phyloP scores from a whole-genome alignment of 176 grass and related monocot species.

The Otatea glauca region DNA sequence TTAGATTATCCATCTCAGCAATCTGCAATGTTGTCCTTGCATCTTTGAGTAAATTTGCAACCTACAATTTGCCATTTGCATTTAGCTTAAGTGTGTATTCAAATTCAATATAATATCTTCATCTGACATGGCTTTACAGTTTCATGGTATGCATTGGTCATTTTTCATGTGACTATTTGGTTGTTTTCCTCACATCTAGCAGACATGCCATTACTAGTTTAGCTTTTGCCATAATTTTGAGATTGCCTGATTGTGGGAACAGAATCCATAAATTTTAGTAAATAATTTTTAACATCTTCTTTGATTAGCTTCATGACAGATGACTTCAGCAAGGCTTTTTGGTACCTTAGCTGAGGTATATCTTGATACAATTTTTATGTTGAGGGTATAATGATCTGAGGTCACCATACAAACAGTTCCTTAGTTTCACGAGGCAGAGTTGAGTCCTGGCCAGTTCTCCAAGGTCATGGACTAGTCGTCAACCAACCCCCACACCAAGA shows the following conservation, averaged over 20 bases:
- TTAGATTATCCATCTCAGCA: slow-evolving; percentile 21
- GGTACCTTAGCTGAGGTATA: background rate
- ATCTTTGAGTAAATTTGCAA: slow-evolving; percentile 4
- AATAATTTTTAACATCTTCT: background rate
- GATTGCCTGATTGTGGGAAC: background rate
- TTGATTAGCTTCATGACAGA: background rate
- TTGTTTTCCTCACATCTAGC: too few species aligned
- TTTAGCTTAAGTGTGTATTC: slow-evolving; percentile 28
- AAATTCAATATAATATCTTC: background rate
- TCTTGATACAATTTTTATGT: background rate
- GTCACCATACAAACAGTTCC: background rate
- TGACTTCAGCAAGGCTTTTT: background rate
- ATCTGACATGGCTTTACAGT: background rate
- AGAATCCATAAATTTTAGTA: background rate
- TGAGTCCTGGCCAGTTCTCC: background rate
- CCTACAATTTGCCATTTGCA: slow-evolving; percentile 5
- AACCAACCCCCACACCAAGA: too few species aligned
- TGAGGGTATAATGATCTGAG: background rate
- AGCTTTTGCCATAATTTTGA: background rate
- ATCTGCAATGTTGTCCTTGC: slow-evolving; percentile 1
- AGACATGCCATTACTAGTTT: background rate
- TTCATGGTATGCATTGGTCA: too few species aligned
- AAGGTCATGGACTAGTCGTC: background rate
- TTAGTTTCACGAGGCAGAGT: background rate
- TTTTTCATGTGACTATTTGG: too few species aligned